Conservation (phyloP, 108 stramenopile genomes). For the Asterionellopsis glacialis region DNA sequence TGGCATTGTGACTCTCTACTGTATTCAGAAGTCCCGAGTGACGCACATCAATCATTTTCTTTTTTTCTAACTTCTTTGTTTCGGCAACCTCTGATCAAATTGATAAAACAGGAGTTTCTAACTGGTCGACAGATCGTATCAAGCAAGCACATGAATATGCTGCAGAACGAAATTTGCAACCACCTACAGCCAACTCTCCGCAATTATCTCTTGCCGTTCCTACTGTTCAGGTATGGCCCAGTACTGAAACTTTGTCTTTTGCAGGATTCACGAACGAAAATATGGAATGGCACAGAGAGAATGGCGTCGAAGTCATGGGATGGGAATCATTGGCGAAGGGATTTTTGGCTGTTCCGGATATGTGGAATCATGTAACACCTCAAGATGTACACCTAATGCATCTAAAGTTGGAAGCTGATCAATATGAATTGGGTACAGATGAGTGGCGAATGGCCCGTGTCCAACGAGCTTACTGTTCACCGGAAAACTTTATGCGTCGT, state of each 20-base stretch:
- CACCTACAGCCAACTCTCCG: constrained; percentile 5
- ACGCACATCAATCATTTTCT: too few species aligned
- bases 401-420: background rate
- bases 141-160: constrained; percentile 1
- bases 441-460: constrained; percentile 2
- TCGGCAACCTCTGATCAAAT: too few species aligned
- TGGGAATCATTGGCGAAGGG: constrained; percentile 6
- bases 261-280: background rate
- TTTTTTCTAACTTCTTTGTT: too few species aligned
- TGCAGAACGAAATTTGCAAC: background rate
- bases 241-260: background rate
- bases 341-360: constrained; percentile 1
- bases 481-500: background rate
- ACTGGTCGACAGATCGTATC: constrained; percentile 1
- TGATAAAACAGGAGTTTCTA: background rate
- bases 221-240: background rate
- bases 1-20: too few species aligned
- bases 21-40: too few species aligned
- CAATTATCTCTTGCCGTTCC: constrained; percentile 3
- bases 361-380: background rate
- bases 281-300: background rate
- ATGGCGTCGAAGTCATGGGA: constrained; percentile 3
- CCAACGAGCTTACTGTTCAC: constrained; percentile 1
- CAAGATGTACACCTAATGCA: too few species aligned
- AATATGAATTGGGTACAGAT: background rate